Evolutionary conservation across 1,139 yeast species (phyloP), one percentile per base, ranked within the genome.

Genomic region (Suhomyces guaymorum): DNA sequence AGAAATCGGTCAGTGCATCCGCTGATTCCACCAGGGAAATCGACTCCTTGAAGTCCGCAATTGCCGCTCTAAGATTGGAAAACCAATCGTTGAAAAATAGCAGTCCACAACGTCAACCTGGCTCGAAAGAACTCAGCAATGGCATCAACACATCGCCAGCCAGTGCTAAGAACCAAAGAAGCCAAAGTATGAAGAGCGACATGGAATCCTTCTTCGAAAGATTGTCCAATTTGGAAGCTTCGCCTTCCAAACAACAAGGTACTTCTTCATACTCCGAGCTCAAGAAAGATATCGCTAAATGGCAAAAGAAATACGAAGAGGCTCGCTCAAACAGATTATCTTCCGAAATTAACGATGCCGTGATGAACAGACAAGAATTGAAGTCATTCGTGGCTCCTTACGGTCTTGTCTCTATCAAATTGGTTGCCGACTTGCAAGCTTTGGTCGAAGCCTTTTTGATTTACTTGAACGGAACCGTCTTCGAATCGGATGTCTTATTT

Each of bases 241-340:
- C 58, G 52, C 43, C 49, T 43, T 15, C 30, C 5, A 40, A 31
- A 18, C 32, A 27, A 24, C 25, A 23, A 6, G 37, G 36, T n/a
- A n/a, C n/a, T n/a, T n/a, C n/a, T 11, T 36, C 40, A 13, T 37
- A 35, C 48, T 38, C 46, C 7, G 57, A 62, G 3, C 57, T 68
- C 31, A 55, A 57, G 35, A 48, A 49, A 27, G 70, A 67, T 34
- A 55, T 63, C 10, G 41, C 54, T 5, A 59, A 55, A 32, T 75
- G 80, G 80, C 78, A 73, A 54, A 55, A 55, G 38, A 72, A 61
- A 42, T 75, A 61, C 44, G 78, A 73, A 52, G 62, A 63, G 11
- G 55, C 64, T 13, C 61, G 69, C 28, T 48, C 75, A 2, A 55
- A 54, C 17, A 49, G 51, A n/a, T 44, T 63, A 17, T 44, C 58